Evolutionary conservation across 2,329 filamentous ascomycete species (phyloP).

Genomic region (Fusarium sp.): DNA sequence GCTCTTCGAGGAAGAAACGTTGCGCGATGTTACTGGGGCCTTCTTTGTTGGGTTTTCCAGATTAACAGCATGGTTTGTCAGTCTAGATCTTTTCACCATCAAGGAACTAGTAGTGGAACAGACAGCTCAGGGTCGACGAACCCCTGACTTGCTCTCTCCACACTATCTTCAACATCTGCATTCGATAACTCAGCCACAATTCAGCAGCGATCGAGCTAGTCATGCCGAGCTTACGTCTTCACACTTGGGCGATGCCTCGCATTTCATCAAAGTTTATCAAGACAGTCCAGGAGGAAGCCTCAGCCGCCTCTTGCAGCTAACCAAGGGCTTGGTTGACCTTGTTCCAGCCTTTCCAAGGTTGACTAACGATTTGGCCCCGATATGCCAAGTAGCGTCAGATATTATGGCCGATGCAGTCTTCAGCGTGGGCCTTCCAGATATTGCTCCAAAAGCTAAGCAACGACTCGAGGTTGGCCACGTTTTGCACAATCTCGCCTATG

Average conservation of each 20-base stretch:
- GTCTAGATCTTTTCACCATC: conserved; percentile 59
- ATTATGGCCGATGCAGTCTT: conserved; percentile 53
- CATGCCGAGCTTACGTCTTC: conserved; percentile 22
- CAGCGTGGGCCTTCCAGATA: conserved; percentile 35
- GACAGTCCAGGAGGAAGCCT: conserved; percentile 60
- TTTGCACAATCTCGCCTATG: conserved; percentile 61
- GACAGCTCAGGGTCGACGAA: conserved; percentile 22
- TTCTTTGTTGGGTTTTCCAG: conserved; percentile 62
- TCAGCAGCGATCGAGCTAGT: conserved; percentile 32
- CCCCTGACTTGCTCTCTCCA: conserved; percentile 49
- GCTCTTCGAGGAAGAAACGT: conserved; percentile 41
- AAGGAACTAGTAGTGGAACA: conserved; percentile 34
- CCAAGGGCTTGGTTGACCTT: conserved; percentile 57
- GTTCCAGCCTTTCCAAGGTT: conserved; percentile 64
- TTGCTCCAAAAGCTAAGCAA: conserved; percentile 48
- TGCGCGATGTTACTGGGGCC: conserved; percentile 51
- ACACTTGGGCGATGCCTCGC: conserved; percentile 42
- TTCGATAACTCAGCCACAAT: conserved; percentile 42
- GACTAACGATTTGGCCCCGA: conserved; percentile 59
- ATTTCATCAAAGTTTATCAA: conserved; percentile 63
- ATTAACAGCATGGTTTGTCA: conserved; percentile 67
- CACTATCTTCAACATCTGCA: conserved; percentile 64
- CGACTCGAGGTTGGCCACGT: conserved; percentile 59
- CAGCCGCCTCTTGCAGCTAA: conserved; percentile 59
- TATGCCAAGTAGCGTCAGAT: conserved; percentile 56